Evolutionary conservation across 2,329 filamentous ascomycete species (phyloP), one percentile per base, ranked within the genome.

Genomic region (Fusarium sp.): DNA sequence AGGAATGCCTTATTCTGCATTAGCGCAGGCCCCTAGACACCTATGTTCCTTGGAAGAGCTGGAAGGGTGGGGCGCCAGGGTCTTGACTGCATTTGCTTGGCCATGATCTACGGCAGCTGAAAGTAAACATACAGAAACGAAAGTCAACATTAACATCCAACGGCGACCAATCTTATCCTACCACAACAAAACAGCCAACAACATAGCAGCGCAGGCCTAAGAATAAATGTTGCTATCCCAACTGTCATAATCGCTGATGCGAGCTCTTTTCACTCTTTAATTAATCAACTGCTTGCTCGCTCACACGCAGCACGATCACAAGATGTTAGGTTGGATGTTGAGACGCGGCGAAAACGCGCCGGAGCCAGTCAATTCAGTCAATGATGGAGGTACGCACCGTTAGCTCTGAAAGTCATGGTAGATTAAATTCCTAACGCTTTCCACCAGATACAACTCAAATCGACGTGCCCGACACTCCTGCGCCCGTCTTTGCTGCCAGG

Each of bases 401-500:
- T 43, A 18, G 30, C 19, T 42, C 41, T 11, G 19, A 37, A 28
- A 19, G 18, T 19, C 42, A 44, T 45, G 26, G 12, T 34, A 10
- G 13, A 28, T 25, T 6, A 31, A 25, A 11, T 11, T 57, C 12
- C 56, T 72, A 39, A 54, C 50, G 19, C 23, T 12, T 25, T 10
- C 16, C 19, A 14, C 21, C 51, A 83, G 81, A 84, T 46, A 82
- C 73, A 4, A 83, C 83, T 1, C 84, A 85, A 65, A 71, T 86
- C 42, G 88, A 91, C 18, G 82, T 82, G 31, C 88, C 89, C 41
- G 89, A 91, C 71, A 91, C 89, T 18, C 89, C 89, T 9, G 89
- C 88, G 0, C 89, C 89, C 3, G 85, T 91, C 0, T 91, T 91
- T 75, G 89, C 89, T 4, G 89, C 89, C 39, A 85, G 89, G 62